A percentile compares a stretch with the other conserved stretches of the same genome.
Conservation (phyloP, 768 basidiomycete genomes). For the Hortiboletus flavorubellus region DNA sequence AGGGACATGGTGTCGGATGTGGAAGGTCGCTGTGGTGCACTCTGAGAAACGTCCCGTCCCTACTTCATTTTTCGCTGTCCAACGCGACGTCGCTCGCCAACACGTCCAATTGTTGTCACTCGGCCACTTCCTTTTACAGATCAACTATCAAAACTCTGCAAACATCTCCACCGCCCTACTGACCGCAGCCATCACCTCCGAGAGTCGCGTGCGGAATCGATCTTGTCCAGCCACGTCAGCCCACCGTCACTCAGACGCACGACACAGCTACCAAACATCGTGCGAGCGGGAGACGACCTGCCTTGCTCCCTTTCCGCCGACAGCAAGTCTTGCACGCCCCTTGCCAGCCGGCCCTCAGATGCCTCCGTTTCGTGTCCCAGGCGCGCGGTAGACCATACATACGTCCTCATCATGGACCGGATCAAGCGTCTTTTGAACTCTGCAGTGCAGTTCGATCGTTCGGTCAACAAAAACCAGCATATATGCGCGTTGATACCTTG, state of each 20-base stretch:
- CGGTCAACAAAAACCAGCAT: constrained; percentile 14
- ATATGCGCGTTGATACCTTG: constrained; percentile 30
- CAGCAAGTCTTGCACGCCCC: constrained; percentile 19
- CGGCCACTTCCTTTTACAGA: constrained; percentile 29
- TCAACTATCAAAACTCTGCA: constrained; percentile 10
- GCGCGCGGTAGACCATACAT: constrained; percentile 30
- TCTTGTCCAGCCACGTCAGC: constrained; percentile 24
- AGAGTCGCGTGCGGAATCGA: constrained; percentile 19
- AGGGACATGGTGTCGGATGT: constrained; percentile 42
- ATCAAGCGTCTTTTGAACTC: constrained; percentile 25
- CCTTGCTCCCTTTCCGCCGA: constrained; percentile 30
- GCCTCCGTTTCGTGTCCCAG: constrained; percentile 15
- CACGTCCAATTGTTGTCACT: constrained; percentile 11
- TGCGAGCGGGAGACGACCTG: constrained; percentile 29
- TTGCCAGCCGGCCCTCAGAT: constrained; percentile 10
- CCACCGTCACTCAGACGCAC: background rate
- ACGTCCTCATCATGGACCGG: constrained; percentile 7
- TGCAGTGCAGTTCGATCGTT: background rate
- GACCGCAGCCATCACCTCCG: constrained; percentile 27
- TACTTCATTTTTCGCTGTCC: constrained; percentile 2
- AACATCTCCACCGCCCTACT: constrained; percentile 27
- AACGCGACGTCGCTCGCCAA: constrained; percentile 14
- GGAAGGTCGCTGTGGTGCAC: background rate
- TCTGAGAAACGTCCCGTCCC: constrained; percentile 7
- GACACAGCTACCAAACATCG: constrained; percentile 24